Evolutionary conservation across 2,329 filamentous ascomycete species (phyloP), one percentile per base, ranked within the genome.

Genomic region (Pestalotiopsis sp.): DNA sequence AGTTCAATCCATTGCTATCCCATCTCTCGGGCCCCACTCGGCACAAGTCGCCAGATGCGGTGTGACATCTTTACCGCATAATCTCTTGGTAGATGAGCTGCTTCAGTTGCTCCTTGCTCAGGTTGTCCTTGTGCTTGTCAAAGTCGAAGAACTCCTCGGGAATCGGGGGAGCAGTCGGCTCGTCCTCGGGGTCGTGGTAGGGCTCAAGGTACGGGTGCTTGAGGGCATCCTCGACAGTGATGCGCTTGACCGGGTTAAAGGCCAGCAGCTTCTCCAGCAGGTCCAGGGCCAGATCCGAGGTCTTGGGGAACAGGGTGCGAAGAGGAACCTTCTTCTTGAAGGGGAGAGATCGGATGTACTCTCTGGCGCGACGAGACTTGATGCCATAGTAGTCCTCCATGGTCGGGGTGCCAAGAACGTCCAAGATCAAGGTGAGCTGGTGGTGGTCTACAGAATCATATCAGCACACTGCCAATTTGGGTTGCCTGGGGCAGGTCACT

Each of bases 331-430:
- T 98, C 91, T 98, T 98, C 90, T 98, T 98, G 87, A 98, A 98
- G 20, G 96, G 95, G 61, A 98, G 89, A 66, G 95, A 98, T 71
- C 96, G 94, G 79, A 99, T 99, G 84, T 99, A 99, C 83, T 99
- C 96, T 73, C 96, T 90, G 65, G 96, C 96, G 77, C 96, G 93
- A 73, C 96, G 93, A 66, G 96, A 98, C 85, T 99, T 99, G 89
- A 99, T 99, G 73, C 96, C 96, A 77, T 99, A 99, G 88, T 99
- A 99, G 80, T 99, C 96, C 81, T 99, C 96, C 96, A 99, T 99
- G 13, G 96, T 99, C 2, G 96, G 96, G 3, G 96, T 99, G 72
- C 96, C 96, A 69, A 99, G 92, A 65, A 99, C 95, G 76, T 99
- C 96, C 73, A 99, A 87, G 78, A 99, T 99, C 71, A 99, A 87